A percentile compares a stretch with the other conserved stretches of the same genome.
phyloP scores from a whole-genome alignment of 176 grass and related monocot species.

The Tuctoria greenei region DNA sequence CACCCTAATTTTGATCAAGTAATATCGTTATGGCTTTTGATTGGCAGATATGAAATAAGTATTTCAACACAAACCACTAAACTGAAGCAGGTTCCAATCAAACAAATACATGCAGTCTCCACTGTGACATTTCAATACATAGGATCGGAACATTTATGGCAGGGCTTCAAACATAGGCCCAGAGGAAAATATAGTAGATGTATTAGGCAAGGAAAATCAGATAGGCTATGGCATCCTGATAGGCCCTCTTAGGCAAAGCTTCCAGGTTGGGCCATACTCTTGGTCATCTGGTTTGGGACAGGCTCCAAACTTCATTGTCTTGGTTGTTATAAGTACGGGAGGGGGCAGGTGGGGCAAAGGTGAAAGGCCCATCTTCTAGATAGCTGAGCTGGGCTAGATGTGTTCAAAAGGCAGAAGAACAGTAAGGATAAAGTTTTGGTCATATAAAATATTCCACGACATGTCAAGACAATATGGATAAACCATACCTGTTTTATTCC shows the following conservation, averaged over 20 bases:
- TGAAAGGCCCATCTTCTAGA: constrained; percentile 61
- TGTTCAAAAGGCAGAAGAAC: constrained; percentile 44
- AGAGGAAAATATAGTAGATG: constrained; percentile 46
- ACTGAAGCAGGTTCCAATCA: constrained; percentile 32
- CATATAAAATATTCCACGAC: constrained; percentile 28
- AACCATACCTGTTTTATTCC: background rate
- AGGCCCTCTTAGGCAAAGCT: constrained; percentile 58
- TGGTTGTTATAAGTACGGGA: constrained; percentile 57
- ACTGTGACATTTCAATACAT: constrained; percentile 52
- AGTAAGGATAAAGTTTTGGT: constrained; percentile 35
- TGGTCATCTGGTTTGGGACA: constrained; percentile 77
- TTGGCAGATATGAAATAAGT: constrained; percentile 33
- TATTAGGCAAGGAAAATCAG: constrained; percentile 40
- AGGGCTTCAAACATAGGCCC: constrained; percentile 55
- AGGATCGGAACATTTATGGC: constrained; percentile 43
- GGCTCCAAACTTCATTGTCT: constrained; percentile 68
- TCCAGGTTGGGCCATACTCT: constrained; percentile 61
- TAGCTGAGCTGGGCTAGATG: constrained; percentile 57
- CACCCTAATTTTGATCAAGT: background rate
- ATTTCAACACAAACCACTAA: constrained; percentile 46
- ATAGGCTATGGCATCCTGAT: constrained; percentile 44
- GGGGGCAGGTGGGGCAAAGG: constrained; percentile 43
- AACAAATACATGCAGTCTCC: constrained; percentile 17
- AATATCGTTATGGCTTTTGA: constrained; percentile 23
- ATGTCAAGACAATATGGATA: constrained; percentile 1